Evolutionary conservation across 257 asterid genomes (phyloP), one percentile per base, ranked within the genome.

Genomic region (Ophiorrhiza pumila): DNA sequence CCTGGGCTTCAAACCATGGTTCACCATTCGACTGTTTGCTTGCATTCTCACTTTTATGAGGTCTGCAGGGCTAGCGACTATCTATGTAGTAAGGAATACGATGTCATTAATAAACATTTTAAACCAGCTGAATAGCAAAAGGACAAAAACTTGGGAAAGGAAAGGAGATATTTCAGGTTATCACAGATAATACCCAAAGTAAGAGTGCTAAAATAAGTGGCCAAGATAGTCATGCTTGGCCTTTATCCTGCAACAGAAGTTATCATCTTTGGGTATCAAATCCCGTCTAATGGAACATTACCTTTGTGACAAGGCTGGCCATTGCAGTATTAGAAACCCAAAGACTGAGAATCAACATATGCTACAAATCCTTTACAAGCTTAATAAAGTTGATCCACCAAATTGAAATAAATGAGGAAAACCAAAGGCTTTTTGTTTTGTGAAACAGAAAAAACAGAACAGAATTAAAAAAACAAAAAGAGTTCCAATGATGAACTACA

Each of bases 21-120:
- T 80, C 52, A 59, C 80, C 86, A 80, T 53, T 57, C 80, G 85
- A 47, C 87, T 78, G 63, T 87, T 96, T 32, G 96, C 98, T 82
- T 93, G 95, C 96, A 93, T 89, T 79, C 98, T 87, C 77, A 91
- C 96, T 76, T 91, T 93, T 80, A 93, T 78, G 65, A 93, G 96
- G 74, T 93, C 98, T 60, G 95, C 97, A 37, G 97, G 98, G 84
- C 98, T 93, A 27, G 96, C 91, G 76, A 93, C 88, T 55, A 90
- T 80, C 98, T 93, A 85, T 66, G 70, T 81, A 82, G 80, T 31
- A 63, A 68, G 29, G 59, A 70, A 42, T 23, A 60, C 73, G 46
- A 76, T 22, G 45, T 2, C 25, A 67, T 53, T 10, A 53, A n/a
- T 45, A 32, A 49, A 58, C 29, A n/a, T 52, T 34, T n/a, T 47